Base-by-base conservation (phyloP, 2,329 filamentous ascomycete genomes). In the Ceratocystis eucalypticola region DNA sequence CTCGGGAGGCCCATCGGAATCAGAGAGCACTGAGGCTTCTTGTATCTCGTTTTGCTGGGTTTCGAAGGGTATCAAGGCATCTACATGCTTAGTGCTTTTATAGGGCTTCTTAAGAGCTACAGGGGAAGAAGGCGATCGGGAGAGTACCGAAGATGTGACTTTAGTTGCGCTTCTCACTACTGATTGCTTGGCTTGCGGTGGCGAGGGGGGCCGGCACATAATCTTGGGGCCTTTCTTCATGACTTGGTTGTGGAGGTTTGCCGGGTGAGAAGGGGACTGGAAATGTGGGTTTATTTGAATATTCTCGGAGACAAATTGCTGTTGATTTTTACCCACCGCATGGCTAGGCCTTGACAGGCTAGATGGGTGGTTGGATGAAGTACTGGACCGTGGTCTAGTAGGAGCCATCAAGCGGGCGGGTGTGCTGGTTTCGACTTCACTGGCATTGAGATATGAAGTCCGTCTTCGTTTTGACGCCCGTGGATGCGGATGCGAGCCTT, bases 1-100 rank as follows among this genome's bases (percentile, higher is more conserved):
- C 12, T 55, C 67, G 30, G 28, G 71, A 48, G 70, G 71, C 30
- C 67, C 70, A 65, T 71, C 64, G 67, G 75, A 76, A 37, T 78
- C 79, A 3, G 48, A 53, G 76, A 5, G n/a, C 7, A 46, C 64
- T 22, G 53, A 2, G 10, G 6, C 25, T 59, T 33, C 28, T 33
- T 30, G 53, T 3, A 25, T 17, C 53, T 33, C 12, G 7, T 20
- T 17, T 10, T 59, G 15, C 53, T n/a, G 53, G 3, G 15, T 7
- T n/a, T 33, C 22, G 7, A 7, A n/a, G 12, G 33, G 1, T 17
- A 7, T 33, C 53, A 17, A n/a, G 25, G 12, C 17, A 17, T 59
- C 17, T 33, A 10, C 10, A 17, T 6, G 25, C 12, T 33, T 12
- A 7, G 30, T 3, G n/a, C 10, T 20, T 17, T 37, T 59, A 22